Evolutionary conservation across 352 stramenopile species (phyloP), one percentile per base, ranked within the genome.

Genomic region (Phytophthora meadii): DNA sequence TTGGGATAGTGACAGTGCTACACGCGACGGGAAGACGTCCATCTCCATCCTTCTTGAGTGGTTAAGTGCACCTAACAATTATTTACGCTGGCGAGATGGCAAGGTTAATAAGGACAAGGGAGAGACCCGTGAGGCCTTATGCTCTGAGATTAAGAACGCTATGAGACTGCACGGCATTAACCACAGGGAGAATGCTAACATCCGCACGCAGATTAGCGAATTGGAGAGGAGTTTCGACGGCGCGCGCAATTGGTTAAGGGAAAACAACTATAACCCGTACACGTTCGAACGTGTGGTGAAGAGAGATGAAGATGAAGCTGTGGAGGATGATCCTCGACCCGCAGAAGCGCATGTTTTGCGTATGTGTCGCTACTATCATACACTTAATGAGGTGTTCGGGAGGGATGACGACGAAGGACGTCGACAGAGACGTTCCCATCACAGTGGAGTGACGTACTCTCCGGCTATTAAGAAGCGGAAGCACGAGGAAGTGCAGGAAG

Each of bases 131-230:
- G 84, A 92, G 68, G 68, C 74, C 52, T 70, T 92, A 30, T 92
- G 84, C 66, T 84, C 82, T 1, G 74, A 92, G 77, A 90, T 92
- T 74, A 88, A 89, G 63, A 64, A 62, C 27, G 48, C 70, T 46
- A 88, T 92, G 84, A 54, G 74, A 28, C 77, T 65, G 50, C 69
- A 90, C 55, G 84, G 81, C 45, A 90, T 92, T 55, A 48, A 68
- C 54, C 84, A 92, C 60, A 72, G 84, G 36, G 82, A 89, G 69
- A 92, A 92, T 59, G 81, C 81, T 70, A 90, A 92, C 69, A 90
- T 92, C 59, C 84, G 84, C 62, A 92, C 81, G 54, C 81, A 92
- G 70, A 89, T 92, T 63, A 90, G 78, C 65, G 84, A 92, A 68
- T 70, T 90, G 14, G 81, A 92, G 70, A 76, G 84, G 45, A 74